These are phyloP conservation scores for Abrus precatorius DNA, from an alignment of 306 rosid species.

Conservation along the genomic window DNA sequence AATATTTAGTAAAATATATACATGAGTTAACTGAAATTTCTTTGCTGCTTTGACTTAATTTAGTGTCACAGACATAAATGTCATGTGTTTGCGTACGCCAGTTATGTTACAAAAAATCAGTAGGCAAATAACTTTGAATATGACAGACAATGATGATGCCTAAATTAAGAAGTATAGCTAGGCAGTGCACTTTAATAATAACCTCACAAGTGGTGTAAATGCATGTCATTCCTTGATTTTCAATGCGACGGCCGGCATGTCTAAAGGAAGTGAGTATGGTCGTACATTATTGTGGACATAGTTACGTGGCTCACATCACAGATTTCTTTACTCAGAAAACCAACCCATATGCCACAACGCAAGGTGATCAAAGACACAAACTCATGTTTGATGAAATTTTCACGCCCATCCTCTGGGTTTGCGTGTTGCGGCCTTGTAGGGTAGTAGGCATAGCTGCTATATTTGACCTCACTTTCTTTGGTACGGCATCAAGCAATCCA, in stretches of 20 bases:
- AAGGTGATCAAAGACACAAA: constrained; percentile 41
- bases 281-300: constrained; percentile 22
- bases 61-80: background rate
- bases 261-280: background rate
- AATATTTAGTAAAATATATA: background rate
- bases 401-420: constrained; percentile 39
- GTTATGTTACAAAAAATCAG: background rate
- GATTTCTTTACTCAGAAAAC: background rate
- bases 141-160: constrained; percentile 15
- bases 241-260: background rate
- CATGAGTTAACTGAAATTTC: background rate
- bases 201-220: background rate
- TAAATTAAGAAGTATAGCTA: background rate
- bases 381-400: constrained; percentile 47
- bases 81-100: background rate
- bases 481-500: background rate
- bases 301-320: constrained; percentile 44
- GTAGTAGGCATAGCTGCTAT: constrained; percentile 13
- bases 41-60: constrained; percentile 14
- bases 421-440: background rate
- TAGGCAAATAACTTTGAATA: background rate
- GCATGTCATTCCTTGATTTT: background rate
- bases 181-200: constrained; percentile 12
- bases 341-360: constrained; percentile 39
- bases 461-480: constrained; percentile 32